These are phyloP conservation scores for Salix dunnii DNA, from an alignment of 345 rosid genomes.

Conservation along the genomic window DNA sequence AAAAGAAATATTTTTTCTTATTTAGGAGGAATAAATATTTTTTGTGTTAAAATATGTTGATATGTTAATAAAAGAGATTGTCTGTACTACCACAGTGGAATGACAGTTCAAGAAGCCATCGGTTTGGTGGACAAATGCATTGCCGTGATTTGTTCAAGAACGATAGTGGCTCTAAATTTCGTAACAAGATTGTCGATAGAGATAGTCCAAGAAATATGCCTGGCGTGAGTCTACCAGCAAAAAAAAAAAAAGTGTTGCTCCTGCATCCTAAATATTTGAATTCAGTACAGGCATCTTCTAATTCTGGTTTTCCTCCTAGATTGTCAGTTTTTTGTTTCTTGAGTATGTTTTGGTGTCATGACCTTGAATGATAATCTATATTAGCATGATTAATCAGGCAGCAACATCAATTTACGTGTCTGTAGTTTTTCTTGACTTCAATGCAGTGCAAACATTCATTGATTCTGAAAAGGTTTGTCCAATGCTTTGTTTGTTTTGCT, in stretches of 20 bases:
- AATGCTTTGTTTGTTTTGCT: too few relatives aligned
- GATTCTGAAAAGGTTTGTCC: background rate
- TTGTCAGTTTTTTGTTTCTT: background rate
- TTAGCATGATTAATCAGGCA: background rate
- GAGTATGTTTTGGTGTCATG: too few relatives aligned
- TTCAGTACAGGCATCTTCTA: background rate
- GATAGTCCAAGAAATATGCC: constrained; percentile 69
- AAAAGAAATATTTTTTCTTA: too few relatives aligned
- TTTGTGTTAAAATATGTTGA: too few relatives aligned
- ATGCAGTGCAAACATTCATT: too few relatives aligned
- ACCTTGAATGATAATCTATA: too few relatives aligned
- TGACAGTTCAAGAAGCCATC: constrained; percentile 75
- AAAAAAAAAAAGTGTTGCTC: background rate
- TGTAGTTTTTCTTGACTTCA: too few relatives aligned
- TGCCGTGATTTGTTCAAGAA: constrained; percentile 69
- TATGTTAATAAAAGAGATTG: too few relatives aligned
- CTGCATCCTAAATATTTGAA: background rate
- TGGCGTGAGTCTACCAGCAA: constrained; percentile 66
- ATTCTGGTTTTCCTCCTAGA: background rate
- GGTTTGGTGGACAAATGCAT: constrained; percentile 78
- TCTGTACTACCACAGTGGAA: constrained; percentile 72
- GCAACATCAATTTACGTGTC: background rate
- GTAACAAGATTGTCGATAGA: constrained; percentile 74
- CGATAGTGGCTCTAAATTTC: constrained; percentile 79
- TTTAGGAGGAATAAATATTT: too few relatives aligned